A percentile compares a stretch with the other conserved stretches of the same genome.
Evolutionary conservation across 2,329 filamentous ascomycete species (phyloP).

Genomic region (Graphium sp.): DNA sequence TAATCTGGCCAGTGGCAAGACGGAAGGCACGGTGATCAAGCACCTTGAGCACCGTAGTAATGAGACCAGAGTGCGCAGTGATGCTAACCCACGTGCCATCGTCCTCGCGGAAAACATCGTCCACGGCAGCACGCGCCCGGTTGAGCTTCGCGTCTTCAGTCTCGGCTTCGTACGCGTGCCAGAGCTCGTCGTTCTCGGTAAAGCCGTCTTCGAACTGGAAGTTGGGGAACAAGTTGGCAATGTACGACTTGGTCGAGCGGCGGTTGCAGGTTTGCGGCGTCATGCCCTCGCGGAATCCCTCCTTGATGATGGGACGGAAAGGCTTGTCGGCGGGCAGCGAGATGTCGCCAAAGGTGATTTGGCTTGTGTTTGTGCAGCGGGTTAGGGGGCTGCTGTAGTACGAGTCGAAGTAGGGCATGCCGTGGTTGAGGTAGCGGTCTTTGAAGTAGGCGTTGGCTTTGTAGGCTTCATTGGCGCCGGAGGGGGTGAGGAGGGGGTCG

Average conservation of each 20-base stretch:
- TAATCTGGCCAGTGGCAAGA: constrained; percentile 49
- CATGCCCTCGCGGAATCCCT: constrained; percentile 47
- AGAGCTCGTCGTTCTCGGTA: constrained; percentile 31
- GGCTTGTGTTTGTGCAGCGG: constrained; percentile 45
- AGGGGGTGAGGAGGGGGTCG: constrained; percentile 42
- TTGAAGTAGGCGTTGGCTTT: constrained; percentile 44
- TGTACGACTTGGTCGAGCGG: constrained; percentile 34
- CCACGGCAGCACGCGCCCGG: constrained; percentile 29
- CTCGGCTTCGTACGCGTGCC: constrained; percentile 23
- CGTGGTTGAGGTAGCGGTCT: constrained; percentile 28
- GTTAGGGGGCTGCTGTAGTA: constrained; percentile 50
- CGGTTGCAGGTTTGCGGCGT: constrained; percentile 54
- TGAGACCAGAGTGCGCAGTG: constrained; percentile 43
- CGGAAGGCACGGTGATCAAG: constrained; percentile 44
- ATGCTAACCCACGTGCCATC: constrained; percentile 38
- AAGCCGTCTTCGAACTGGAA: constrained; percentile 46
- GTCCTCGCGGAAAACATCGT: constrained; percentile 38
- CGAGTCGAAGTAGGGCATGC: constrained; percentile 41
- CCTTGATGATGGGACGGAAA: constrained; percentile 45
- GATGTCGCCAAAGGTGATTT: constrained; percentile 40
- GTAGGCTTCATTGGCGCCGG: constrained; percentile 37
- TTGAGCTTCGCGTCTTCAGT: constrained; percentile 27
- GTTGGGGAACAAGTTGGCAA: constrained; percentile 30
- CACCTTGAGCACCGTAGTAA: constrained; percentile 30
- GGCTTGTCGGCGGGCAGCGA: constrained; percentile 27